phyloP scores from a whole-genome alignment of 495 filamentous ascomycete genomes.

The Hypomontagnella monticulosa region DNA sequence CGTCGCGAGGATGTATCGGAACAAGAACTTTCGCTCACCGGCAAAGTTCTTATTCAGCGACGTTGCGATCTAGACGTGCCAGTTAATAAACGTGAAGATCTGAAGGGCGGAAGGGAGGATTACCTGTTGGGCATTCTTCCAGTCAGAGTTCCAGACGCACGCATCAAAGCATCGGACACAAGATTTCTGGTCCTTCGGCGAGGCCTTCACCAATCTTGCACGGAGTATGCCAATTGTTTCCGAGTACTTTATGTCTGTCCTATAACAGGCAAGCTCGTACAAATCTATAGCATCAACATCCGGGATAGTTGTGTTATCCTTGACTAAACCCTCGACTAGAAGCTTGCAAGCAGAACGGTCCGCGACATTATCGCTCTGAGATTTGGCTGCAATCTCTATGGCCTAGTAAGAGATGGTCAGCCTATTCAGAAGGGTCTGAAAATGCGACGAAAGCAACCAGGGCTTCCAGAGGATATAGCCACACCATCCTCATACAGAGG shows the following conservation, averaged over 20 bases:
- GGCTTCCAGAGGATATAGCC: background rate
- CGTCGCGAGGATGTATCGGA: slow-evolving; percentile 56
- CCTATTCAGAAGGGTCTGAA: background rate
- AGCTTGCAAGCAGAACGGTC: slow-evolving; percentile 48
- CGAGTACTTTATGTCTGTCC: slow-evolving; percentile 26
- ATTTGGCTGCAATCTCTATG: slow-evolving; percentile 56
- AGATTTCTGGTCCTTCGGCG: slow-evolving; percentile 49
- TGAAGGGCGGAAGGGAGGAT: background rate
- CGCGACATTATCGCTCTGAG: slow-evolving; percentile 52
- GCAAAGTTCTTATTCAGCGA: slow-evolving; percentile 54
- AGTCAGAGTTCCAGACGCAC: slow-evolving; percentile 57
- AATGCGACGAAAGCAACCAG: background rate
- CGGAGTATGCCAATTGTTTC: slow-evolving; percentile 55
- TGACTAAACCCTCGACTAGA: slow-evolving; percentile 50
- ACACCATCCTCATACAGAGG: background rate
- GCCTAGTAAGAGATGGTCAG: slow-evolving; percentile 44
- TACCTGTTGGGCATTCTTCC: slow-evolving; percentile 60
- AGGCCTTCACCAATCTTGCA: slow-evolving; percentile 53
- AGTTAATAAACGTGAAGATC: slow-evolving; percentile 3
- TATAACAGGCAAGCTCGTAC: slow-evolving; percentile 50
- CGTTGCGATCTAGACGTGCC: slow-evolving; percentile 51
- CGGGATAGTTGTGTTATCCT: slow-evolving; percentile 46
- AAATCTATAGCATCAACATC: slow-evolving; percentile 56
- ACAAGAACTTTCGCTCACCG: slow-evolving; percentile 52
- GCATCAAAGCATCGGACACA: slow-evolving; percentile 52